These are phyloP conservation scores for Kwoniella dejecticola DNA, from an alignment of 768 basidiomycete species.

Conservation along the genomic window DNA sequence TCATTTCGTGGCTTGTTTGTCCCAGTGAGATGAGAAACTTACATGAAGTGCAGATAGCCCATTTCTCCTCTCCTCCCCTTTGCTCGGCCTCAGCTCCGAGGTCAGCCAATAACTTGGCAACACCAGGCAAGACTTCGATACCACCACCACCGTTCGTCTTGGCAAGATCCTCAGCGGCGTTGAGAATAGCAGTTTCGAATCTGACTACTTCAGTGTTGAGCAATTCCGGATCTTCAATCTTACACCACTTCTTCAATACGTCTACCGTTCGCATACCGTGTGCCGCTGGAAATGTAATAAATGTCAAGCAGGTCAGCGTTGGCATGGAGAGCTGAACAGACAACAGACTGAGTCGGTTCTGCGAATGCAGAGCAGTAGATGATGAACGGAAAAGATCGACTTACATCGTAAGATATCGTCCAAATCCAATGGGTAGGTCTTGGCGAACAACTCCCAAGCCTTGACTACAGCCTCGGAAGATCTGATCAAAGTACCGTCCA, in stretches of 20 bases:
- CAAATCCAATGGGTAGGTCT: constrained; percentile 60
- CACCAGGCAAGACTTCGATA: constrained; percentile 68
- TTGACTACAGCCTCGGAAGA: constrained; percentile 76
- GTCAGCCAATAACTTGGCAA: constrained; percentile 55
- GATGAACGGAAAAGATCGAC: constrained; percentile 6
- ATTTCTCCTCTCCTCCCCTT: constrained; percentile 62
- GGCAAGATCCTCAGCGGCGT: constrained; percentile 58
- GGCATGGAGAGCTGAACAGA: too few species aligned
- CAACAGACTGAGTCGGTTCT: too few species aligned
- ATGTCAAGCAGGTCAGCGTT: background rate
- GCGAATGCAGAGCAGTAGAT: too few species aligned
- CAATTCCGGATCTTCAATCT: constrained; percentile 58
- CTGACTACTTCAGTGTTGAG: constrained; percentile 65
- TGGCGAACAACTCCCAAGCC: constrained; percentile 73
- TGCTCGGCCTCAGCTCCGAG: constrained; percentile 42
- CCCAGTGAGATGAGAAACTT: too few species aligned
- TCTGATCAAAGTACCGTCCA: constrained; percentile 50
- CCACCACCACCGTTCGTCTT: constrained; percentile 38
- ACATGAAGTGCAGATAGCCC: constrained; percentile 88
- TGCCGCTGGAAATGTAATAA: constrained; percentile 57
- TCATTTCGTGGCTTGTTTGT: too few species aligned
- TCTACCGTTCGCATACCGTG: constrained; percentile 79
- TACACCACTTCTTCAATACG: constrained; percentile 72
- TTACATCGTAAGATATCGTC: constrained; percentile 54
- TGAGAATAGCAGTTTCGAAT: constrained; percentile 63